Conservation (phyloP, 331 rosid species). For the Quercus phellos region DNA sequence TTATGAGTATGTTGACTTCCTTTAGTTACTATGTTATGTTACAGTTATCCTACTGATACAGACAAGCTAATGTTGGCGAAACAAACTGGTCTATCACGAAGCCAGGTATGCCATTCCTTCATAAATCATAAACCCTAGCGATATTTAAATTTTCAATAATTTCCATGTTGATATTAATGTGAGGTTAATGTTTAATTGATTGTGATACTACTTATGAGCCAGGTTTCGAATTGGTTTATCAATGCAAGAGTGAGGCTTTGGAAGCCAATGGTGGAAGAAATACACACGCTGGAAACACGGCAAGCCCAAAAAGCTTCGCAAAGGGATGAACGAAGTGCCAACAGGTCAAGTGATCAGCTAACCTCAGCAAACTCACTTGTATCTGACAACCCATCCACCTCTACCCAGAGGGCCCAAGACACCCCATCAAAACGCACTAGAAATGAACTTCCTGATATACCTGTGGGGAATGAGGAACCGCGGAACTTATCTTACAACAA, state of each 20-base stretch:
- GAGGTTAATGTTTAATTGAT: background rate
- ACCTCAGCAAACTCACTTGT: slow-evolving; percentile 33
- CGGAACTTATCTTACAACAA: slow-evolving; percentile 33
- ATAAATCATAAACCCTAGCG: background rate
- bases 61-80: slow-evolving; percentile 91
- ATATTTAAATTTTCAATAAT: background rate
- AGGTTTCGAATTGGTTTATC: slow-evolving; percentile 99
- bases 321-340: slow-evolving; percentile 40
- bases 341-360: slow-evolving; percentile 34
- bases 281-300: slow-evolving; percentile 76
- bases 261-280: slow-evolving; percentile 99
- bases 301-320: slow-evolving; percentile 48
- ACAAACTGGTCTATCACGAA: slow-evolving; percentile 91
- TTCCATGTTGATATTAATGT: background rate
- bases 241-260: slow-evolving; percentile 97
- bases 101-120: slow-evolving; percentile 56
- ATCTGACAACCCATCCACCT: slow-evolving; percentile 52
- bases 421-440: slow-evolving; percentile 34
- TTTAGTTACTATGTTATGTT: background rate
- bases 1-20: background rate
- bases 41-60: slow-evolving; percentile 90
- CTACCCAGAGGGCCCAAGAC: slow-evolving; percentile 42
- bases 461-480: slow-evolving; percentile 32
- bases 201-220: background rate
- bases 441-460: slow-evolving; percentile 36